Evolutionary conservation across 208 protist species (phyloP), one percentile per base, ranked within the genome.

Genomic region (Vickermania ingenoplastis): DNA sequence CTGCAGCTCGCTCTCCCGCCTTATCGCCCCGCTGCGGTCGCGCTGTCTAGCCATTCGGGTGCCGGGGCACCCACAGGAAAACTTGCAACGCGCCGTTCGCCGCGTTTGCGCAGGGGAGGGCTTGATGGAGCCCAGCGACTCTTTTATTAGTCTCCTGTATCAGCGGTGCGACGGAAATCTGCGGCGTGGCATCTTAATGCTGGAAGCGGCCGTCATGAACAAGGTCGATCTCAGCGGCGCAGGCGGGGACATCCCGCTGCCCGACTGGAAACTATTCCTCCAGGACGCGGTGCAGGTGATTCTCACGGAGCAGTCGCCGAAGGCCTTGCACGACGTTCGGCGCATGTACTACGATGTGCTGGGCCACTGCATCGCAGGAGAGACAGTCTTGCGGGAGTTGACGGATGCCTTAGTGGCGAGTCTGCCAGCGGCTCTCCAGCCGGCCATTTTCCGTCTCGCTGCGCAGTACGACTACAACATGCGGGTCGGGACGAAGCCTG

Each of bases 261-360:
- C 96, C 0, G 98, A 99, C 62, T 99, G 98, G 98, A 84, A 97
- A 56, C 36, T 88, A 5, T 99, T 91, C 75, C 83, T 99, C 13
- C 65, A 74, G 3, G 79, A 95, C 14, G 96, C 99, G 29, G 89
- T 88, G 0, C 59, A 75, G 7, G 81, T 96, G 22, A 95, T 99
- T 11, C 25, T 98, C 13, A 53, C 73, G 3, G 93, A 99, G 66
- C 97, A 99, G 81, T 89, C 80, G 3, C 97, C 98, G 28, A 71
- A 88, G 59, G 76, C 81, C 59, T 75, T 99, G 59, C 81, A 96
- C 57, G 78, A 94, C 28, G 75, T 98, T 14, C 93, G 98, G 7
- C 70, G 75, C 28, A 96, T 98, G 69, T 89, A 99, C 27, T 99
- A 99, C 69, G 97, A 99, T 69, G 70, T 99, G 2, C 81, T 99